Conservation (phyloP, 2,329 filamentous ascomycete species). For the Sporothrix euskadiensis region DNA sequence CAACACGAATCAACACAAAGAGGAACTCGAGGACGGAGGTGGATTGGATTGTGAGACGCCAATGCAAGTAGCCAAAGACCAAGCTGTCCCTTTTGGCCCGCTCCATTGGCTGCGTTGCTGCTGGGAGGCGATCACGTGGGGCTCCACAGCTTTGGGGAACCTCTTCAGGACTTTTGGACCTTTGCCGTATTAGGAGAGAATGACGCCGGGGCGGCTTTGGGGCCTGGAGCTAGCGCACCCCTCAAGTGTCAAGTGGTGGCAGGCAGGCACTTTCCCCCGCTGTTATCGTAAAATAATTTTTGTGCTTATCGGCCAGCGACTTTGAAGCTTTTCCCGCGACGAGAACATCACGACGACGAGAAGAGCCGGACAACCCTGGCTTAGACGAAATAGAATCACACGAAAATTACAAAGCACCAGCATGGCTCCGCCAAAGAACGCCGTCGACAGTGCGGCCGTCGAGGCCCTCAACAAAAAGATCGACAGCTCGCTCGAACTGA, state of each 20-base stretch:
- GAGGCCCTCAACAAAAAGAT: constrained; percentile 45
- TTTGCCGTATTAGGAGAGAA: not conserved
- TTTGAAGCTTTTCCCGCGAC: not conserved
- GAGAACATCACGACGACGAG: not conserved
- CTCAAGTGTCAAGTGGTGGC: constrained; percentile 8
- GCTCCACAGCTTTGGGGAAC: not conserved
- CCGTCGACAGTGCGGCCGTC: constrained; percentile 31
- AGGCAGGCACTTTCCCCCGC: constrained; percentile 13
- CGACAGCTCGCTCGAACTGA: constrained; percentile 42
- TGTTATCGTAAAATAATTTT: constrained; percentile 30
- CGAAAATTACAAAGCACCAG: not conserved
- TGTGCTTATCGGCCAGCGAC: constrained; percentile 25
- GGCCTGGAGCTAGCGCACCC: constrained; percentile 10
- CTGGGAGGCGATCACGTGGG: constrained; percentile 21
- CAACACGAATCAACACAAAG: not conserved
- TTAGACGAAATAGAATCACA: not conserved
- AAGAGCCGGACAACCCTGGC: not conserved
- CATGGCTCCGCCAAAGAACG: constrained; percentile 33
- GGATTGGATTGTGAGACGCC: constrained; percentile 4
- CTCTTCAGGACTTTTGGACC: not conserved
- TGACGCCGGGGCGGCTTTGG: not conserved
- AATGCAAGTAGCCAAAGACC: constrained; percentile 25
- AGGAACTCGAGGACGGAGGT: not conserved
- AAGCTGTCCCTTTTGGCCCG: constrained; percentile 33
- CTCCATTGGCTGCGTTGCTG: constrained; percentile 26